Conservation (phyloP, 306 rosid genomes). For the Vicia faba region DNA sequence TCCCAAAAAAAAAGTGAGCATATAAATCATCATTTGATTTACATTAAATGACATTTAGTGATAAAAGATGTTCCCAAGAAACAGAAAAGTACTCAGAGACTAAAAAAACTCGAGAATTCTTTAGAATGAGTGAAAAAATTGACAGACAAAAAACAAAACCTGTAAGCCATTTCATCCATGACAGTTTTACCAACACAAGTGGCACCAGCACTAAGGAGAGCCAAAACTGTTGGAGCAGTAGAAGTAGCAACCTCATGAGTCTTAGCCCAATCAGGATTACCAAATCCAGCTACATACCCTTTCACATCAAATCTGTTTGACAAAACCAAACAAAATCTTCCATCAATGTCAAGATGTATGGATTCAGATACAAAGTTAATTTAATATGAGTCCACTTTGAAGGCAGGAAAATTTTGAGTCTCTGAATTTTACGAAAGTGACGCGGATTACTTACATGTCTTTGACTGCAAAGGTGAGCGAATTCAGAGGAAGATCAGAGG, state of each 20-base stretch:
- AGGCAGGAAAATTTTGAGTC: neutral
- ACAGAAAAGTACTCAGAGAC: too few species aligned
- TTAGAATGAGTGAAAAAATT: constrained; percentile 1
- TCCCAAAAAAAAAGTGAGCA: too few species aligned
- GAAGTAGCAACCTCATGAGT: constrained; percentile 77
- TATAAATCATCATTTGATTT: too few species aligned
- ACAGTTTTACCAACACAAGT: constrained; percentile 80
- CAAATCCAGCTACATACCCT: constrained; percentile 78
- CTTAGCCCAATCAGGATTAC: constrained; percentile 91
- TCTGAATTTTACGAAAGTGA: constrained; percentile 3
- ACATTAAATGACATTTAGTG: too few species aligned
- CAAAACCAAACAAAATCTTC: neutral
- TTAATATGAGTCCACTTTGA: neutral
- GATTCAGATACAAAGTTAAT: constrained; percentile 6
- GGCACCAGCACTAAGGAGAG: constrained; percentile 75
- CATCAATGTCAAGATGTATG: constrained; percentile 26
- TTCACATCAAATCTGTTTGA: constrained; percentile 75
- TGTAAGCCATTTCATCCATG: constrained; percentile 96
- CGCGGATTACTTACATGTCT: constrained; percentile 75
- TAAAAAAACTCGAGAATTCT: neutral
- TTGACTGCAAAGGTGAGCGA: constrained; percentile 87
- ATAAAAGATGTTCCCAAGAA: too few species aligned
- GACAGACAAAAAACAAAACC: constrained; percentile 42
- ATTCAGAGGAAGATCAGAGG: constrained; percentile 59
- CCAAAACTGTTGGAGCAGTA: constrained; percentile 69